Percentiles rank a stretch among this genome's conserved stretches.
phyloP scores from a whole-genome alignment of 2,329 filamentous ascomycete genomes.

The Curvularia verruculosa region DNA sequence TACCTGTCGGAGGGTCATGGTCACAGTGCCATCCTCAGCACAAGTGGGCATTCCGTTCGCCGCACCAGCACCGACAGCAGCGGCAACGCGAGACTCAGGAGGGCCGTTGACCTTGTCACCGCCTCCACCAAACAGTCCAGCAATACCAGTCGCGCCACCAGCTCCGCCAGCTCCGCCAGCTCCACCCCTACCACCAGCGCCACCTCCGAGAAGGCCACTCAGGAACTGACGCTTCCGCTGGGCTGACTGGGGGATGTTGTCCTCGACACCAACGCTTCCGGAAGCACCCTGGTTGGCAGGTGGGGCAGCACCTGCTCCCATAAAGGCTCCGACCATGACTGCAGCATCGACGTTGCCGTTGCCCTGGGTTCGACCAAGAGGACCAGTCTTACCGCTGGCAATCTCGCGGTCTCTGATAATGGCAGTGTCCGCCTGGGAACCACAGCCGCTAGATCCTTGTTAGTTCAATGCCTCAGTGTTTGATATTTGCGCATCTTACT shows the following conservation, averaged over 20 bases:
- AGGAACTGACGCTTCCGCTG: conserved; percentile 42
- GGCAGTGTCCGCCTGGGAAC: conserved; percentile 70
- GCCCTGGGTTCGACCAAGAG: conserved; percentile 68
- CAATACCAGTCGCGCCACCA: conserved; percentile 39
- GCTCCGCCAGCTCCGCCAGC: conserved; percentile 26
- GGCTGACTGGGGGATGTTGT: conserved; percentile 33
- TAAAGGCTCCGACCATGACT: conserved; percentile 66
- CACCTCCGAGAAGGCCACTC: conserved; percentile 44
- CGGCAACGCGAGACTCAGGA: conserved; percentile 61
- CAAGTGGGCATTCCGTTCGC: conserved; percentile 64
- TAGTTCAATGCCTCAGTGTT: conserved; percentile 10
- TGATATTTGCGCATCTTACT: conserved; percentile 23
- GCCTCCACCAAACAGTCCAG: conserved; percentile 48
- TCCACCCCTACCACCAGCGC: conserved; percentile 19
- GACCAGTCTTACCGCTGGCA: conserved; percentile 57
- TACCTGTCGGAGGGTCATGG: conserved; percentile 67
- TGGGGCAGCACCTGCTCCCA: conserved; percentile 50
- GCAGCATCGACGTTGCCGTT: conserved; percentile 66
- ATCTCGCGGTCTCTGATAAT: conserved; percentile 70
- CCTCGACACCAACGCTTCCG: conserved; percentile 40
- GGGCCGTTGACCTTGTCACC: conserved; percentile 55
- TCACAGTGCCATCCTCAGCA: conserved; percentile 64
- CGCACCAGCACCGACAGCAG: conserved; percentile 62
- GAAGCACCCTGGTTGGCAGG: conserved; percentile 43
- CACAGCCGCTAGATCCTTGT: conserved; percentile 54